Conservation (phyloP, 2,329 filamentous ascomycete species). For the Pseudogymnoascus destructans region DNA sequence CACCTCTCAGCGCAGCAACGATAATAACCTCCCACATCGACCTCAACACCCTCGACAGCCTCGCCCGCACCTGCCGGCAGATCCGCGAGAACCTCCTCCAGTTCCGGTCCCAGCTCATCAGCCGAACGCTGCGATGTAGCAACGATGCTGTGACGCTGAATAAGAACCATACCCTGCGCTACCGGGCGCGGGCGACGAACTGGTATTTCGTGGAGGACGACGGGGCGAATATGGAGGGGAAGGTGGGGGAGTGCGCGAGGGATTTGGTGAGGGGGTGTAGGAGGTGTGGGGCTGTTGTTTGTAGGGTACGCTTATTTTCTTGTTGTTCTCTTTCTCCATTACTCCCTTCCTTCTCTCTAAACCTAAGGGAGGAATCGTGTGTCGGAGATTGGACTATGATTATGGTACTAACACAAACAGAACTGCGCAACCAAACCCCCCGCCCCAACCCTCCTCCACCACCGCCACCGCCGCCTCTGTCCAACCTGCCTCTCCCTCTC, state of each 20-base stretch:
- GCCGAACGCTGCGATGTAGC: conserved; percentile 64
- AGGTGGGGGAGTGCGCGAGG: conserved; percentile 65
- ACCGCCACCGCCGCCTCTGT: conserved; percentile 73
- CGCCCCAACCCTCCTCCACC: conserved; percentile 49
- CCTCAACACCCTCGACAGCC: conserved; percentile 71
- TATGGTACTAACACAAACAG: conserved; percentile 42
- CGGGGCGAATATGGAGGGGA: conserved; percentile 43
- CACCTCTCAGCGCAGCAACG: not conserved
- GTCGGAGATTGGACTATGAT: not conserved
- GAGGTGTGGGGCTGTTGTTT: conserved; percentile 63
- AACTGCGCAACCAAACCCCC: conserved; percentile 85
- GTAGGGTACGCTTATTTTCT: conserved; percentile 50
- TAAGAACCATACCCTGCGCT: conserved; percentile 42
- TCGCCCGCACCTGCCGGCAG: conserved; percentile 70
- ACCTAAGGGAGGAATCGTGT: too few species aligned
- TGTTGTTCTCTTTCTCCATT: not conserved
- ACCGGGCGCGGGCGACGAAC: conserved; percentile 42
- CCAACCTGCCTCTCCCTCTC: conserved; percentile 60
- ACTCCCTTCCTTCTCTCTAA: not conserved
- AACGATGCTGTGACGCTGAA: conserved; percentile 51
- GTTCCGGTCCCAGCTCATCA: conserved; percentile 60
- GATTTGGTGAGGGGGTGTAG: conserved; percentile 80
- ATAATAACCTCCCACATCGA: conserved; percentile 62
- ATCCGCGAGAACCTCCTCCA: conserved; percentile 67
- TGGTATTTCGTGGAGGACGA: conserved; percentile 48